A percentile compares a stretch with the other conserved stretches of the same genome.
These are phyloP conservation scores for Petunia hybrid DNA, from an alignment of 305 asterid species.

Conservation along the genomic window DNA sequence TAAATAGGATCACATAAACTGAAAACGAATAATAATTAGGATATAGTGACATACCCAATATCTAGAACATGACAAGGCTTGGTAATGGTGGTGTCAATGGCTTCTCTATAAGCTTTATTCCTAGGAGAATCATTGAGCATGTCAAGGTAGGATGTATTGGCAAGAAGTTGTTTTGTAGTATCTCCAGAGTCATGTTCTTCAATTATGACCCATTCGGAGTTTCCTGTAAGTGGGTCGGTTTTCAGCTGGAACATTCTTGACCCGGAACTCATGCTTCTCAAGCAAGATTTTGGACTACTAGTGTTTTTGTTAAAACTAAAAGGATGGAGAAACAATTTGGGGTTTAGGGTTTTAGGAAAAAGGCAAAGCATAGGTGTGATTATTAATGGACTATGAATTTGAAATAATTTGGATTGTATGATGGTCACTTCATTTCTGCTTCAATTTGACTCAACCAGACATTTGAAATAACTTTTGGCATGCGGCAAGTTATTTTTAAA, in stretches of 20 bases:
- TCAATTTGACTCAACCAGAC: too few species aligned
- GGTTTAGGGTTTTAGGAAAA: slow-evolving; percentile 45
- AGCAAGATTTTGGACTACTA: slow-evolving; percentile 20
- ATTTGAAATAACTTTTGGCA: too few species aligned
- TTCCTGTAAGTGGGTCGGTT: slow-evolving; percentile 80
- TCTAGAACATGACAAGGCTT: slow-evolving; percentile 93
- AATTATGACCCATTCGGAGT: slow-evolving; percentile 86
- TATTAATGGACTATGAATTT: not conserved
- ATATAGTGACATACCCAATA: slow-evolving; percentile 66
- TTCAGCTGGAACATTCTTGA: slow-evolving; percentile 80
- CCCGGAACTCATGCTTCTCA: slow-evolving; percentile 57
- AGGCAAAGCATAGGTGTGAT: slow-evolving; percentile 36
- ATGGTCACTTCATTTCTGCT: too few species aligned
- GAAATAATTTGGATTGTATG: not conserved
- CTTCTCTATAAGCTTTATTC: slow-evolving; percentile 71
- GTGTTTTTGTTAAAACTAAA: not conserved
- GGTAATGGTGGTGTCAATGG: slow-evolving; percentile 79
- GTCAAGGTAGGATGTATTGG: slow-evolving; percentile 89
- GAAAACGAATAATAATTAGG: not conserved
- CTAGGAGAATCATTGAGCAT: slow-evolving; percentile 91
- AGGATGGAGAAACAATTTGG: slow-evolving; percentile 19
- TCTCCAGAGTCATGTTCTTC: slow-evolving; percentile 52
- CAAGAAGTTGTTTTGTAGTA: slow-evolving; percentile 61
- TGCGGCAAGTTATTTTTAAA: too few species aligned
- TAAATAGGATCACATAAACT: not conserved